phyloP scores from a whole-genome alignment of 441 rosid species.

The Croton setiger region DNA sequence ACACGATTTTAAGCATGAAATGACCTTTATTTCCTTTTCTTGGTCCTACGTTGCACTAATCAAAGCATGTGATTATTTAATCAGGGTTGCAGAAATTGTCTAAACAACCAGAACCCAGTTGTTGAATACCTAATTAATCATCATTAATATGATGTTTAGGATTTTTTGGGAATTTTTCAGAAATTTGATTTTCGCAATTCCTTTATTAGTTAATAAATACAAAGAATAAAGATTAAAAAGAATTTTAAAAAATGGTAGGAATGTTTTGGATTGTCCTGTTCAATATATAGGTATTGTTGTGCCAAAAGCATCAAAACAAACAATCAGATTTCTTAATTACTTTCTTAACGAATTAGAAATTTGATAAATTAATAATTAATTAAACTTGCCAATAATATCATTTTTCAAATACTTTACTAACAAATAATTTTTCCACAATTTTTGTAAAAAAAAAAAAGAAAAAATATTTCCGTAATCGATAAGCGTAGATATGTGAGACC shows the following conservation, averaged over 20 bases:
- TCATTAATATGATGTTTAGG: no score
- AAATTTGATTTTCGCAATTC: no score
- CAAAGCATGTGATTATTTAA: neutral
- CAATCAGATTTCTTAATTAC: neutral
- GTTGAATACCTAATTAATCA: no score
- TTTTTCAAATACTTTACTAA: no score
- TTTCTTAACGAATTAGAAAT: neutral
- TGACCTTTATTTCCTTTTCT: neutral
- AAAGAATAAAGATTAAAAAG: neutral
- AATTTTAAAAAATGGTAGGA: neutral
- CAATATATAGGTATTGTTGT: neutral
- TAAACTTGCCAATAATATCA: no score
- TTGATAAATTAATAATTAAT: neutral
- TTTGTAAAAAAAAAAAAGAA: no score
- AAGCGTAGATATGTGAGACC: no score
- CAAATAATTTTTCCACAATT: no score
- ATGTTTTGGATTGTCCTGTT: neutral
- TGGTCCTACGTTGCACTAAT: neutral
- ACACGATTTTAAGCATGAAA: neutral
- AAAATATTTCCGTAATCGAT: no score
- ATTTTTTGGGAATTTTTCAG: no score
- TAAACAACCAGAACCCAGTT: no score
- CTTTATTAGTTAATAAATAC: no score
- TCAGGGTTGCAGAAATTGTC: neutral
- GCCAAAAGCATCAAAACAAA: conserved; percentile 2